Conservation (phyloP, 1,284 basidiomycete species). For the Cystobasidium sp. region DNA sequence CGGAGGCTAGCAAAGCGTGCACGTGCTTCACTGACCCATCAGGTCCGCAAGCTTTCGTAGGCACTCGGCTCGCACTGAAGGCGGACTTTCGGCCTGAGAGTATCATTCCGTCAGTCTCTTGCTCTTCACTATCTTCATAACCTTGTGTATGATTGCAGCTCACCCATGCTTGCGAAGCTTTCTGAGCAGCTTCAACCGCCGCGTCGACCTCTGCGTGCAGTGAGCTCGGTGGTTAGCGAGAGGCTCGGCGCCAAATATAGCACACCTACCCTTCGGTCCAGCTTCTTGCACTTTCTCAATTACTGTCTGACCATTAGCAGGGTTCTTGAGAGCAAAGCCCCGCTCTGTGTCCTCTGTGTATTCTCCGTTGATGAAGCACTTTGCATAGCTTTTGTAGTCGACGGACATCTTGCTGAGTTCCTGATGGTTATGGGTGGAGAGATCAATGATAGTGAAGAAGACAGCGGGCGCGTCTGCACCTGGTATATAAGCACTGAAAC, state of each 20-base stretch:
- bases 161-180: conserved; percentile 19
- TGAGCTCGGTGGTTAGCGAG: not conserved
- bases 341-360: conserved; percentile 17
- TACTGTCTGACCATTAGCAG: conserved; percentile 9
- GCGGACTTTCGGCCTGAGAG: conserved; percentile 21
- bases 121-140: not conserved
- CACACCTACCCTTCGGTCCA: conserved; percentile 20
- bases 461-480: not conserved
- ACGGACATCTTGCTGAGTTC: conserved; percentile 2
- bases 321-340: conserved; percentile 14
- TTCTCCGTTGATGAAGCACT: conserved; percentile 17
- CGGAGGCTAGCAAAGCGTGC: not conserved
- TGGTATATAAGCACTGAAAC: no score
- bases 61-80: conserved; percentile 25
- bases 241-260: not conserved
- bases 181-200: conserved; percentile 21
- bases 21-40: conserved; percentile 13
- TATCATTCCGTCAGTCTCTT: not conserved
- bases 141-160: not conserved
- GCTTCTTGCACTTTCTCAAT: conserved; percentile 31
- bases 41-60: conserved; percentile 21
- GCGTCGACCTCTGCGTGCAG: conserved; percentile 18
- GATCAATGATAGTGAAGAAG: not conserved
- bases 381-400: conserved; percentile 22
- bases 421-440: not conserved